phyloP scores from a whole-genome alignment of 2,329 filamentous ascomycete genomes.

The Colletotrichum tropicicola region DNA sequence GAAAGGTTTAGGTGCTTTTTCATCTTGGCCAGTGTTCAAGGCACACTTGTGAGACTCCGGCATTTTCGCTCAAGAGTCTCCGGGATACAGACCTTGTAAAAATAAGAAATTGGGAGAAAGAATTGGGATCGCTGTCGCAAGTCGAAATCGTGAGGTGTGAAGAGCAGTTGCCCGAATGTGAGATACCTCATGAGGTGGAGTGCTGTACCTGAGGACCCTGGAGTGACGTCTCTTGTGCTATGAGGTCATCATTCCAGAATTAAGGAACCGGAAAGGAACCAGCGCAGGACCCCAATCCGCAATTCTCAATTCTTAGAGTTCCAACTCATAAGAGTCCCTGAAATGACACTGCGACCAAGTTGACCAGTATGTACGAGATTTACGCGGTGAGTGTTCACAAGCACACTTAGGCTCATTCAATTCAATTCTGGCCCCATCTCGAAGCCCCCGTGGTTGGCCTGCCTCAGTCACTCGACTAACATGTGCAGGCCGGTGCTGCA shows the following conservation, averaged over 20 bases:
- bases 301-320: too few species aligned
- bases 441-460: too few species aligned
- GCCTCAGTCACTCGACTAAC: not conserved
- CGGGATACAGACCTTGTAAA: too few species aligned
- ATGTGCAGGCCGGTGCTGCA: slow-evolving; percentile 78
- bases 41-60: too few species aligned
- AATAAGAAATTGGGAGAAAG: too few species aligned
- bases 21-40: too few species aligned
- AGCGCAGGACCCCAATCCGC: not conserved
- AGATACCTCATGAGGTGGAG: not conserved
- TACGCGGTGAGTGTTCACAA: slow-evolving; percentile 14
- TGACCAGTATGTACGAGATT: slow-evolving; percentile 29
- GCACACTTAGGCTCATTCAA: not conserved
- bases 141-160: too few species aligned
- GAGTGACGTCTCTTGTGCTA: not conserved
- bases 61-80: too few species aligned
- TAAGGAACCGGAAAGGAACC: not conserved
- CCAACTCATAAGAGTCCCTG: too few species aligned
- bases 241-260: slow-evolving; percentile 9
- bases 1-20: too few species aligned
- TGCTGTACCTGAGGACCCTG: not conserved
- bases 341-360: not conserved
- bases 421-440: too few species aligned
- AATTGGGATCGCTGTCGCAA: too few species aligned
- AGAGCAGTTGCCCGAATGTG: not conserved